A percentile compares a stretch with the other conserved stretches of the same genome.
These are phyloP conservation scores for Mycena vulgaris DNA, from an alignment of 768 basidiomycete genomes.

Conservation along the genomic window DNA sequence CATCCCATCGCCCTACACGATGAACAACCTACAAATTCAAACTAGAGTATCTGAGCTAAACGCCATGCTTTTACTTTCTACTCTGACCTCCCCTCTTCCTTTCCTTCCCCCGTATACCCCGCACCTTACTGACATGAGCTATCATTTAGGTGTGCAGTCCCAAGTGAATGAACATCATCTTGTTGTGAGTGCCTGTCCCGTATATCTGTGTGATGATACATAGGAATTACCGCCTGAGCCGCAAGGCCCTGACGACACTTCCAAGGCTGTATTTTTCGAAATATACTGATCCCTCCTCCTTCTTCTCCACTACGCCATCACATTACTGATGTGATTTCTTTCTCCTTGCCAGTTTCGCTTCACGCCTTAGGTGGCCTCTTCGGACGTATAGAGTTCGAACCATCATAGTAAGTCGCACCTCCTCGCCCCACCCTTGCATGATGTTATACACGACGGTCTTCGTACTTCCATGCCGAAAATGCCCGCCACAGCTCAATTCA, in stretches of 20 bases:
- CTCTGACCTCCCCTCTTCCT: conserved; percentile 62
- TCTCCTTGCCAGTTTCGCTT: neutral
- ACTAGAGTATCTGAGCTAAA: conserved; percentile 92
- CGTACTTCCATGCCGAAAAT: conserved; percentile 89
- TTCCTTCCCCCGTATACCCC: neutral
- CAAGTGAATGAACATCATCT: neutral
- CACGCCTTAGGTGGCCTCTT: no score
- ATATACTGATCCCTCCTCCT: conserved; percentile 64
- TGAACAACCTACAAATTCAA: conserved; percentile 72
- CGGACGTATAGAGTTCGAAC: no score
- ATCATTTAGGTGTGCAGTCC: conserved; percentile 18
- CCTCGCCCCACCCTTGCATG: conserved; percentile 53
- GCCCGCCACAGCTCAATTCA: conserved; percentile 92
- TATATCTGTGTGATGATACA: conserved; percentile 65
- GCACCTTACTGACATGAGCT: conserved; percentile 17
- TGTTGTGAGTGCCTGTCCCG: conserved; percentile 53
- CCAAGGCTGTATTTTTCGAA: conserved; percentile 84
- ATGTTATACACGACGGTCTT: conserved; percentile 96
- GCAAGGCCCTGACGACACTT: conserved; percentile 77
- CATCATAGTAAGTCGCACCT: conserved; percentile 51
- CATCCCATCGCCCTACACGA: conserved; percentile 62
- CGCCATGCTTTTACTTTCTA: conserved; percentile 81
- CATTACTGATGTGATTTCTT: neutral
- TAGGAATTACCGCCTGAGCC: no score
- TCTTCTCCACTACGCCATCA: neutral